Percentiles rank a stretch among this genome's conserved stretches.
phyloP scores from a whole-genome alignment of 306 rosid genomes.

The Castanospermum australe region DNA sequence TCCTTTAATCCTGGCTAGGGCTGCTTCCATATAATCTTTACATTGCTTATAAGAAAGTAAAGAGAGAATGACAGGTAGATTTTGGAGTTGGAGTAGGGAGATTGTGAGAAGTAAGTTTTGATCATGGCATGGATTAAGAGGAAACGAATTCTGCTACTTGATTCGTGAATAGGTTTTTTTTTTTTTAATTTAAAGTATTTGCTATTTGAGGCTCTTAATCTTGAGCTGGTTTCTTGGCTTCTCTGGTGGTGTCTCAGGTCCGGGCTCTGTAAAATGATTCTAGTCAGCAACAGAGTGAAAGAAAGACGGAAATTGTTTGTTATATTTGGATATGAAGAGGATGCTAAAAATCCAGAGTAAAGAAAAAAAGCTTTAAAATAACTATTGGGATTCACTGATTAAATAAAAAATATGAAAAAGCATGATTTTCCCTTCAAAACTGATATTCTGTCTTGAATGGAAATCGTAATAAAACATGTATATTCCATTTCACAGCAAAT shows the following conservation, averaged over 20 bases:
- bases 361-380: background rate
- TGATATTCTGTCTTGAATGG: background rate
- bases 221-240: background rate
- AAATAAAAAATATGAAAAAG: background rate
- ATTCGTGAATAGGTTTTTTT: background rate
- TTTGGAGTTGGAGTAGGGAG: slow-evolving; percentile 39
- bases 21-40: too few species aligned
- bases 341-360: background rate
- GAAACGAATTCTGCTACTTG: background rate
- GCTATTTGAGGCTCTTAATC: background rate
- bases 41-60: too few species aligned
- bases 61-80: slow-evolving; percentile 61
- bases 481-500: background rate
- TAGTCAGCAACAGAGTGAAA: background rate
- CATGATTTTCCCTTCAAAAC: background rate
- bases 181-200: background rate
- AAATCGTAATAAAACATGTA: too few species aligned
- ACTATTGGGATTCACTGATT: background rate
- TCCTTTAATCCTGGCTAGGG: background rate
- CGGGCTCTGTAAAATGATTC: background rate
- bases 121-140: slow-evolving; percentile 5
- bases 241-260: background rate
- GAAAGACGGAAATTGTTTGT: background rate
- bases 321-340: background rate
- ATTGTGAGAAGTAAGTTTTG: slow-evolving; percentile 37